Conservation (phyloP, 2,329 filamentous ascomycete genomes). For the Paracorniculantispora psalliotae region DNA sequence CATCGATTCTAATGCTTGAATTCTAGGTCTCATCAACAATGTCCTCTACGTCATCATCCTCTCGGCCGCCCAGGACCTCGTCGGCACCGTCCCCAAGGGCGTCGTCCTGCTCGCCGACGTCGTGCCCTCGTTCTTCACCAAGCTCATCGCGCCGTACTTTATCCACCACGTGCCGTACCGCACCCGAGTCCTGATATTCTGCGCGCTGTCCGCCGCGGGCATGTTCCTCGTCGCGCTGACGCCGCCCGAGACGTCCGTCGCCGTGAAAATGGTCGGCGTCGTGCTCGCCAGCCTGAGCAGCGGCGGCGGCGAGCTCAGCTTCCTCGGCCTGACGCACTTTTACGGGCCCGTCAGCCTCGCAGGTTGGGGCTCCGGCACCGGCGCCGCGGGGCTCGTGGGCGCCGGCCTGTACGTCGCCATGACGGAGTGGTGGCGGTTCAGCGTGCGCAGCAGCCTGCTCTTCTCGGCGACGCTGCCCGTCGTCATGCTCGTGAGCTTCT, state of each 20-base stretch:
- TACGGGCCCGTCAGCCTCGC: constrained; percentile 85
- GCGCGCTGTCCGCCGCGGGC: constrained; percentile 68
- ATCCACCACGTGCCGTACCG: constrained; percentile 83
- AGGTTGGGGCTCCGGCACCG: constrained; percentile 88
- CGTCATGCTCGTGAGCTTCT: constrained; percentile 84
- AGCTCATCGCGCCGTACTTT: constrained; percentile 87
- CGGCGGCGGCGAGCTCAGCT: constrained; percentile 85
- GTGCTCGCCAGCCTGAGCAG: constrained; percentile 79
- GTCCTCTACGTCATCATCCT: constrained; percentile 97
- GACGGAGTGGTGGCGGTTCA: constrained; percentile 73
- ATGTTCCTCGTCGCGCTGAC: constrained; percentile 88
- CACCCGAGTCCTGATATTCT: constrained; percentile 68
- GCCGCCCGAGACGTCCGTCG: constrained; percentile 59
- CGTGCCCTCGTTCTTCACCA: constrained; percentile 80
- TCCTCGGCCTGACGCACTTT: constrained; percentile 86
- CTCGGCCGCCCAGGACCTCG: constrained; percentile 89
- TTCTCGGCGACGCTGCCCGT: constrained; percentile 73
- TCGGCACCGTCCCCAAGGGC: constrained; percentile 86
- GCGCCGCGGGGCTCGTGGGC: constrained; percentile 80
- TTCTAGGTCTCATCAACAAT: constrained; percentile 69
- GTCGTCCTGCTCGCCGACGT: constrained; percentile 92
- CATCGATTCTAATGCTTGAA: not conserved
- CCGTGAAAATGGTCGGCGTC: constrained; percentile 75
- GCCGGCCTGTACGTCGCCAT: constrained; percentile 83
- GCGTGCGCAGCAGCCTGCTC: constrained; percentile 68